A percentile compares a stretch with the other conserved stretches of the same genome.
These are phyloP conservation scores for Licmophora abbreviata DNA, from an alignment of 108 stramenopile genomes.

Conservation along the genomic window DNA sequence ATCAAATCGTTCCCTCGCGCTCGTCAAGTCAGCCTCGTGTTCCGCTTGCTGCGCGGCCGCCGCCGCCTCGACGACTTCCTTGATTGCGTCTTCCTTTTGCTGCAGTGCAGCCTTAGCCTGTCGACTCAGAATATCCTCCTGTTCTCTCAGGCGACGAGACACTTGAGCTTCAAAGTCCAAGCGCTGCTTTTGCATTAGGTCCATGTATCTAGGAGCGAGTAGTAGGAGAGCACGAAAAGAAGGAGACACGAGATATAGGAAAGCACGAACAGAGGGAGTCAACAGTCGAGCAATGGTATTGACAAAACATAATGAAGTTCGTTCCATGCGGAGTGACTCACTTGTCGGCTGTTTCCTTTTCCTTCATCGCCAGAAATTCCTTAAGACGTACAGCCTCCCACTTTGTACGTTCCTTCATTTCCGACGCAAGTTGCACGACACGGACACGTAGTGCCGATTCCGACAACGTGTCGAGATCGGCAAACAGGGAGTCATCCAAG, in stretches of 20 bases:
- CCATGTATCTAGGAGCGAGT: slow-evolving; percentile 28
- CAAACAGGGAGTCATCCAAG: slow-evolving; percentile 35
- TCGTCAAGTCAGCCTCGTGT: slow-evolving; percentile 20
- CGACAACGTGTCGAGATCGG: slow-evolving; percentile 40
- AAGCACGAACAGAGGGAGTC: neutral
- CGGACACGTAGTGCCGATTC: slow-evolving; percentile 45
- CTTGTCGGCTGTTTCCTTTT: slow-evolving; percentile 56
- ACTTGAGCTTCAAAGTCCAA: slow-evolving; percentile 58
- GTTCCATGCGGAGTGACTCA: slow-evolving; percentile 7
- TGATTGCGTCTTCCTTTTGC: slow-evolving; percentile 60
- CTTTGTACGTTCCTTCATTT: slow-evolving; percentile 72
- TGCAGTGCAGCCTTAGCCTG: slow-evolving; percentile 41
- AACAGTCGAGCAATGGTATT: neutral
- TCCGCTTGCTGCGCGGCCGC: slow-evolving; percentile 38
- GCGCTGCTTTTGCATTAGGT: slow-evolving; percentile 62
- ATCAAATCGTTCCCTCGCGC: slow-evolving; percentile 21
- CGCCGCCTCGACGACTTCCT: slow-evolving; percentile 44
- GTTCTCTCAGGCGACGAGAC: slow-evolving; percentile 43
- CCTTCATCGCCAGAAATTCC: slow-evolving; percentile 72
- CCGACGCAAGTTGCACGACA: slow-evolving; percentile 63
- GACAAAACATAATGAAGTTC: neutral
- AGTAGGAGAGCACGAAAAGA: neutral
- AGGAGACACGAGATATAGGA: neutral
- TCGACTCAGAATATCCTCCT: slow-evolving; percentile 39
- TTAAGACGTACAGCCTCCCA: slow-evolving; percentile 81